These are phyloP conservation scores for Auriscalpium orientale DNA, from an alignment of 768 basidiomycete species.

Conservation along the genomic window DNA sequence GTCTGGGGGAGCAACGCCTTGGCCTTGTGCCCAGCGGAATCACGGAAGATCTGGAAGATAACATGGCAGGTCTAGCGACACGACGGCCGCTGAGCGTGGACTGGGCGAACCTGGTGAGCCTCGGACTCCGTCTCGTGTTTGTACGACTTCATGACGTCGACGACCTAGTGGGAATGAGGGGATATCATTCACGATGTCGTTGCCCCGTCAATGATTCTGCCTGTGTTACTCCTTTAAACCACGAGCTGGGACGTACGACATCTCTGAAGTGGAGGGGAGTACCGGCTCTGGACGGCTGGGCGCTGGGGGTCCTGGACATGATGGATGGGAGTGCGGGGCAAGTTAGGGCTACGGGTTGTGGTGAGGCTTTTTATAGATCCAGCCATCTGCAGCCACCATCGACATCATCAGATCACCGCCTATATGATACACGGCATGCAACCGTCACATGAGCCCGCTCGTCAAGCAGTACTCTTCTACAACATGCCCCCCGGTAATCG, in stretches of 20 bases:
- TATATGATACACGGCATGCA: too few species aligned
- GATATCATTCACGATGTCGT: constrained; percentile 21
- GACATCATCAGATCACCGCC: too few species aligned
- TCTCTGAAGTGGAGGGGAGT: constrained; percentile 31
- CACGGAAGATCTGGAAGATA: constrained; percentile 59
- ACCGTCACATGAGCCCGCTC: too few species aligned
- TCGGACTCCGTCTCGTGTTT: constrained; percentile 80
- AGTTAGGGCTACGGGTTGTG: background rate
- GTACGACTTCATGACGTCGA: constrained; percentile 57
- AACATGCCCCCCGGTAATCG: too few species aligned
- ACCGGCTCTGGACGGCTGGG: constrained; percentile 13
- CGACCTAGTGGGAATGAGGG: constrained; percentile 42
- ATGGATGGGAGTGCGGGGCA: background rate
- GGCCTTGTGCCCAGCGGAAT: constrained; percentile 60
- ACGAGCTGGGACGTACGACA: constrained; percentile 27
- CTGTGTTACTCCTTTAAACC: constrained; percentile 9
- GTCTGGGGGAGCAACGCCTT: constrained; percentile 56
- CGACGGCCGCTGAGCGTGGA: background rate
- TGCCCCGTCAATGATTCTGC: constrained; percentile 10
- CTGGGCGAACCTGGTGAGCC: constrained; percentile 61
- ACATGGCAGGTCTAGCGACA: constrained; percentile 2
- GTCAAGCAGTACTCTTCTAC: too few species aligned
- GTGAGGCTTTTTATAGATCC: background rate
- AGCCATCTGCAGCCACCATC: background rate
- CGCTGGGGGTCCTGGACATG: constrained; percentile 17